Evolutionary conservation across 441 rosid genomes (phyloP).

Genomic region (Syzygium malaccense): DNA sequence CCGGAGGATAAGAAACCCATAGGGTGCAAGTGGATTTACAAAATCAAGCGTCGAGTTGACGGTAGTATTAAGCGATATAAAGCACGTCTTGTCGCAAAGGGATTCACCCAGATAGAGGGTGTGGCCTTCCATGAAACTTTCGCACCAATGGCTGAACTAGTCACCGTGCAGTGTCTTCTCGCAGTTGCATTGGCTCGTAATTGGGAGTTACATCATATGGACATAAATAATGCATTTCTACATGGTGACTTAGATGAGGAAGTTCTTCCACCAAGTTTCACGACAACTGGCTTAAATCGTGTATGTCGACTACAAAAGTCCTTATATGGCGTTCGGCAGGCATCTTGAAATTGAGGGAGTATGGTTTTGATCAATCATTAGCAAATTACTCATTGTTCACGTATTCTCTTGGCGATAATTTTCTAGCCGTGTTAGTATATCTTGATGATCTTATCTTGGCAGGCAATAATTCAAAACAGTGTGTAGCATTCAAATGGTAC

Average conservation of each 20-base stretch:
- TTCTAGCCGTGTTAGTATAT: background rate
- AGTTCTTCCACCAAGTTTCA: background rate
- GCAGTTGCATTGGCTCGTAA: background rate
- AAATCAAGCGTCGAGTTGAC: background rate
- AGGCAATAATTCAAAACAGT: background rate
- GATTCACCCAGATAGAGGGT: fast-evolving
- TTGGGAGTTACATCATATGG: background rate
- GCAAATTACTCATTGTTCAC: background rate
- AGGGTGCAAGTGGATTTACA: background rate
- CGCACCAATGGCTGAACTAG: background rate
- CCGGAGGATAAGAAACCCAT: background rate
- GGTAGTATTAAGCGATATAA: background rate
- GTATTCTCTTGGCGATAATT: background rate
- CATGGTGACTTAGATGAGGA: background rate
- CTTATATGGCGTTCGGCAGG: background rate
- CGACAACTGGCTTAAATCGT: background rate
- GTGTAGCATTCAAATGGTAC: background rate
- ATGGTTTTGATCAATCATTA: background rate
- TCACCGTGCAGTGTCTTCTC: background rate
- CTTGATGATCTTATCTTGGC: background rate
- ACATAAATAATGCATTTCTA: background rate
- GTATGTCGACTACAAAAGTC: background rate
- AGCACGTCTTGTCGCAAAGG: background rate
- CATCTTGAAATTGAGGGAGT: background rate
- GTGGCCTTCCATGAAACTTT: background rate